Conservation (phyloP, 345 rosid species). For the Theobroma cacao region DNA sequence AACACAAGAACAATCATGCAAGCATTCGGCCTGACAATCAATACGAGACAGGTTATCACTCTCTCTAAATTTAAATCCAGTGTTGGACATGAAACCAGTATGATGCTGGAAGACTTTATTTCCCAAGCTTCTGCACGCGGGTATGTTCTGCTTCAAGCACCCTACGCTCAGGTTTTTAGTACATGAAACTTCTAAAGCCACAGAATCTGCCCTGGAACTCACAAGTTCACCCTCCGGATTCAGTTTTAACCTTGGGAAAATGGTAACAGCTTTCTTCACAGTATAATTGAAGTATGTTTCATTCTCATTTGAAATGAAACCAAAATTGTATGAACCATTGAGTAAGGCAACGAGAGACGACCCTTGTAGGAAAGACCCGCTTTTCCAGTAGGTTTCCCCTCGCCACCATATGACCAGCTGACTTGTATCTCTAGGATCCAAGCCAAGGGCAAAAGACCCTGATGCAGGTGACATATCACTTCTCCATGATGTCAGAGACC, state of each 20-base stretch:
- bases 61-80: constrained; percentile 19
- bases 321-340: constrained; percentile 4
- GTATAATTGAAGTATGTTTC: constrained; percentile 25
- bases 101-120: neutral
- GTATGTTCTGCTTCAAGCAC: constrained; percentile 7
- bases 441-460: constrained; percentile 26
- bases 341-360: neutral
- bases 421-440: constrained; percentile 22
- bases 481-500: constrained; percentile 35
- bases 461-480: constrained; percentile 4
- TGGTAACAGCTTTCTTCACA: neutral
- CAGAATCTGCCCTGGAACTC: constrained; percentile 3
- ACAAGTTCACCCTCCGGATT: constrained; percentile 4
- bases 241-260: constrained; percentile 9
- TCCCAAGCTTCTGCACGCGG: neutral
- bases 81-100: neutral
- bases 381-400: constrained; percentile 23
- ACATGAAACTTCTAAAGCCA: neutral
- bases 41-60: constrained; percentile 12
- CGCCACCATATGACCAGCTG: constrained; percentile 23
- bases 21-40: constrained; percentile 30
- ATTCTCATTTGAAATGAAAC: constrained; percentile 20
- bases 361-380: constrained; percentile 10
- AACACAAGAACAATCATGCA: constrained; percentile 33
- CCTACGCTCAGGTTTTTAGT: neutral